Evolutionary conservation across 2,329 filamentous ascomycete genomes (phyloP).

Genomic region (Colletotrichum musicola): DNA sequence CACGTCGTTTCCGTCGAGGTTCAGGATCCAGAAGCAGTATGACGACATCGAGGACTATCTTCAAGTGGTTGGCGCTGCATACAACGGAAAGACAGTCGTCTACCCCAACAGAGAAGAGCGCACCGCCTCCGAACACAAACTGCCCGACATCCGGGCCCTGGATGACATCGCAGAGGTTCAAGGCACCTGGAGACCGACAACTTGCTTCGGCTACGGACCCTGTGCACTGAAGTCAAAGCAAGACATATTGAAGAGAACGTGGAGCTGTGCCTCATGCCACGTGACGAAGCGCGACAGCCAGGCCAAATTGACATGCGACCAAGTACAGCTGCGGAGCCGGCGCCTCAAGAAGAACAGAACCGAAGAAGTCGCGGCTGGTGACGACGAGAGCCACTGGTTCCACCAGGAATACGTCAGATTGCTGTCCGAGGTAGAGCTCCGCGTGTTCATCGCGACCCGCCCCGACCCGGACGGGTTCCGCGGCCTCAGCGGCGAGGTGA

Average conservation of each 20-base stretch:
- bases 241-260: constrained; percentile 5
- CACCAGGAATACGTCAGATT: constrained; percentile 7
- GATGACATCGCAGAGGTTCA: neutral
- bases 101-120: constrained; percentile 6
- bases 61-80: neutral
- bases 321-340: neutral
- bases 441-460: constrained; percentile 5
- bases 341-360: neutral
- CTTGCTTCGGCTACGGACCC: constrained; percentile 4
- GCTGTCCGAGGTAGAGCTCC: neutral
- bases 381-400: constrained; percentile 6
- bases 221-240: neutral
- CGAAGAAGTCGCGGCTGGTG: neutral
- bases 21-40: neutral
- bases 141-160: constrained; percentile 5
- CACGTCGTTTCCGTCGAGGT: constrained; percentile 2
- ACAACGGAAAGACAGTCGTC: neutral
- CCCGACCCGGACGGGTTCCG: neutral
- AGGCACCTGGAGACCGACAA: constrained; percentile 1
- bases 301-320: neutral
- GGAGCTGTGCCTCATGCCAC: constrained; percentile 12
- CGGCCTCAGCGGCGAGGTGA: neutral
- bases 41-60: constrained; percentile 13
- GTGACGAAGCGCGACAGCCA: neutral
- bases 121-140: constrained; percentile 5